Conservation (phyloP, 345 rosid genomes). For the Brassica napus region Da-Ae NC_063448.1:14968001-14968500, state of each 20-base stretch:
- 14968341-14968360: conserved; percentile 36
- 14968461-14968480: conserved; percentile 34
- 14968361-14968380: conserved; percentile 23
- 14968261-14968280: no score
- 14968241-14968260: no score
- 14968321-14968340: conserved; percentile 16
- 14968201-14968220: no score
- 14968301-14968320: not conserved
- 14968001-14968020: not conserved
- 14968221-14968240: no score
- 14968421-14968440: conserved; percentile 22
- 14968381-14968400: conserved; percentile 22
- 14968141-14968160: no score
- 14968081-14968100: no score
- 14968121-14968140: no score
- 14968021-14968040: not conserved
- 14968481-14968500: conserved; percentile 22
- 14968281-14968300: no score
- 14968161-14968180: no score
- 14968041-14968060: not conserved
- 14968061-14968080: no score
- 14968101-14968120: no score
- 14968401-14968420: conserved; percentile 30
- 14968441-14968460: conserved; percentile 4
- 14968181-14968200: no score